Base-by-base conservation (phyloP, 2,329 filamentous ascomycete species). In the Neocatenulostroma microsporum region DNA sequence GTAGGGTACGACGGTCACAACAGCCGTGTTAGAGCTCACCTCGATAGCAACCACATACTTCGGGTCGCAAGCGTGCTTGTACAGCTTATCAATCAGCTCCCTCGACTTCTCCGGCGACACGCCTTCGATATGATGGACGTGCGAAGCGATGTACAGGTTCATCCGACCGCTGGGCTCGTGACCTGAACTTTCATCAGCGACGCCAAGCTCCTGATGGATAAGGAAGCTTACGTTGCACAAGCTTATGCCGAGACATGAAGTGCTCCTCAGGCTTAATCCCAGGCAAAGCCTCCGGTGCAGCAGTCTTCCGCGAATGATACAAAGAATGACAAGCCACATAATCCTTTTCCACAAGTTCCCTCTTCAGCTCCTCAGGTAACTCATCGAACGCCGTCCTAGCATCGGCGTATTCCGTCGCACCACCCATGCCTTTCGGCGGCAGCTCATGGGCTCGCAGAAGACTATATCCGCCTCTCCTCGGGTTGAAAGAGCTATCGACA, bases 371-470 rank as follows among this genome's bases (percentile, higher is more conserved):
- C 0, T 49, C 39, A 0, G 63, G 61, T 0, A 76, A 58, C 10
- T 69, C 64, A 11, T 67, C 64, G 37, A 61, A 74, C 2, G 73
- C 72, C 0, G 67, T 62, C 4, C 73, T 60, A 5, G 68, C 67
- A 49, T 77, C 73, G 4, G 68, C 69, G 44, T 72, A 76, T 13
- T 68, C 67, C 2, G 72, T 76, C 31, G 67, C 62, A 15, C 71
- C 72, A 18, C 70, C 70, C 1, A 55, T 58, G 1, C 60, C 61
- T 0, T 50, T 28, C 0, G 70, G 70, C 0, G 72, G 72, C 8
- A 76, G 59, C 36, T 60, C 53, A 23, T 67, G 64, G 4, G 71
- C 71, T 3, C 63, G 62, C 1, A 75, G 60, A 7, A 75, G 56
- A 7, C 67, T 73, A 54, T 67, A 72, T 2, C 62, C 64, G 0